Percentiles rank a stretch among this genome's conserved stretches.
These are phyloP conservation scores for Macadamia tetraphylla DNA, from an alignment of 164 flowering plant genomes.

Conservation along the genomic window DNA sequence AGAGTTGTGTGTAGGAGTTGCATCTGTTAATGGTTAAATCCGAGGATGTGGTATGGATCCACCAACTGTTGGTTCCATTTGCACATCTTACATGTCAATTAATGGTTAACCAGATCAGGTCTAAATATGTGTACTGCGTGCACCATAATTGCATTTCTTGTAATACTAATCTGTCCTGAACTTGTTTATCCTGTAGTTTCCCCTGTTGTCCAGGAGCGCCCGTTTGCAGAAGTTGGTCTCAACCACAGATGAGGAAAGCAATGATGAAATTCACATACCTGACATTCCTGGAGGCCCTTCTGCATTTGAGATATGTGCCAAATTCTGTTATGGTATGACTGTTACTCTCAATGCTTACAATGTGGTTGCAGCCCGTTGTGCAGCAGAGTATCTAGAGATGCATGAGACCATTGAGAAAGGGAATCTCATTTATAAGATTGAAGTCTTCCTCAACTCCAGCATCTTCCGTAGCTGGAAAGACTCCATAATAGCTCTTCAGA, in stretches of 20 bases:
- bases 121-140: background rate
- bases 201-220: conserved; percentile 68
- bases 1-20: too few species aligned
- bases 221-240: conserved; percentile 58
- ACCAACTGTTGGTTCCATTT: too few species aligned
- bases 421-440: conserved; percentile 66
- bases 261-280: conserved; percentile 43
- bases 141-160: background rate
- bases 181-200: conserved; percentile 40
- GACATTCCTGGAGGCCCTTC: conserved; percentile 83
- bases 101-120: background rate
- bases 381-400: conserved; percentile 80
- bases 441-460: conserved; percentile 70
- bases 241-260: conserved; percentile 34
- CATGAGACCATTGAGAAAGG: conserved; percentile 67
- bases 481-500: conserved; percentile 69
- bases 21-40: too few species aligned
- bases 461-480: conserved; percentile 78
- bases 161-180: background rate
- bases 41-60: too few species aligned
- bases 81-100: background rate
- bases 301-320: conserved; percentile 79
- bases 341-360: conserved; percentile 80
- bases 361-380: conserved; percentile 72
- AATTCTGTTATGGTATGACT: conserved; percentile 76